Evolutionary conservation across 2,329 filamentous ascomycete genomes (phyloP).

Genomic region (Zymoseptoria tritici): DNA sequence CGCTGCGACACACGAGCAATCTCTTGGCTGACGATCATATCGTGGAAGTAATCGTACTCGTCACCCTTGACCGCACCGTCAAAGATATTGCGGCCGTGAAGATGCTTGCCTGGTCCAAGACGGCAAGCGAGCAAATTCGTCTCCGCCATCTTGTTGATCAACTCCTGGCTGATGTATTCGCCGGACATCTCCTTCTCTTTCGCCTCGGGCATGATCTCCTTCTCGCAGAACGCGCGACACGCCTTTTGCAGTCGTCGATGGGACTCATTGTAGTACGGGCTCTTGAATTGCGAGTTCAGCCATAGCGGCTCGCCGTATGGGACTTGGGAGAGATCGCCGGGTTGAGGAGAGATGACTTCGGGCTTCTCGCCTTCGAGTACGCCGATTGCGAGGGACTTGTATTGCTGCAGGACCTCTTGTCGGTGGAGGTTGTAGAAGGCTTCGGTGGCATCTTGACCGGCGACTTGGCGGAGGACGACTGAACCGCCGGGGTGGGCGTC

Average conservation of each 20-base stretch:
- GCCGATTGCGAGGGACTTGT: constrained; percentile 66
- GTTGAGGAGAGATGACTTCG: constrained; percentile 60
- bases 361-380: constrained; percentile 67
- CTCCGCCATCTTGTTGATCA: constrained; percentile 73
- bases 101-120: constrained; percentile 72
- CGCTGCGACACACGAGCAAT: constrained; percentile 63
- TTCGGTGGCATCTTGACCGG: constrained; percentile 70
- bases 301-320: constrained; percentile 82
- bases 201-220: constrained; percentile 65
- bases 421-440: constrained; percentile 90
- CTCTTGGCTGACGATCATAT: constrained; percentile 70
- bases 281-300: constrained; percentile 69
- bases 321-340: constrained; percentile 66
- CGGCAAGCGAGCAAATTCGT: constrained; percentile 72
- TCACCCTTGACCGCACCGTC: constrained; percentile 65
- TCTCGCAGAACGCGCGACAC: constrained; percentile 65
- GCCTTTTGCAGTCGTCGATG: constrained; percentile 63
- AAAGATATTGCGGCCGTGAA: constrained; percentile 63
- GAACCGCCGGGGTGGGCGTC: constrained; percentile 79
- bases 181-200: constrained; percentile 68
- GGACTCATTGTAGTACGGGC: constrained; percentile 71
- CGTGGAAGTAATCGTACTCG: constrained; percentile 83
- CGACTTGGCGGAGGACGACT: constrained; percentile 71
- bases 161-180: constrained; percentile 58
- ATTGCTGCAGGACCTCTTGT: constrained; percentile 80